These are phyloP conservation scores for Chrysoporthe deuterocubensis DNA, from an alignment of 2,329 filamentous ascomycete genomes.

Conservation along the genomic window DNA sequence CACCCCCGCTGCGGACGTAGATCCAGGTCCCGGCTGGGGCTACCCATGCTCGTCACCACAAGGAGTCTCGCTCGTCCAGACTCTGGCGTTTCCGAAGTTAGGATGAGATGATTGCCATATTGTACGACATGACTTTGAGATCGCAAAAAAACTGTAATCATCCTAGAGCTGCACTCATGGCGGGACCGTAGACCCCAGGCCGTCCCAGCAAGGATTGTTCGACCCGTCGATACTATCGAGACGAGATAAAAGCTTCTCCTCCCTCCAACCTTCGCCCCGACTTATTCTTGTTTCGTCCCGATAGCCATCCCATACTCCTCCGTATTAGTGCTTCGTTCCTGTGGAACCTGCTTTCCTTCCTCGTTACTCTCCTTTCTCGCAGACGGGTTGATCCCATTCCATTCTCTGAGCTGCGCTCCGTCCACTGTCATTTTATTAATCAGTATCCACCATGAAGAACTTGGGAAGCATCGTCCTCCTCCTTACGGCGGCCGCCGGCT, in stretches of 20 bases:
- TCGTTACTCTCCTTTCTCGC: conserved; percentile 2
- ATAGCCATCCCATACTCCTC: conserved; percentile 3
- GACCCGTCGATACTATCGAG: conserved; percentile 7
- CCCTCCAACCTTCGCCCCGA: conserved; percentile 9
- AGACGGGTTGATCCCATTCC: conserved; percentile 26
- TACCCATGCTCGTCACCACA: conserved; percentile 7
- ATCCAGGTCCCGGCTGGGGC: background rate
- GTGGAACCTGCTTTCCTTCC: conserved; percentile 19
- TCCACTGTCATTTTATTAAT: conserved; percentile 3
- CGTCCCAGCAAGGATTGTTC: conserved; percentile 21
- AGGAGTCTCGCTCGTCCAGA: conserved; percentile 15
- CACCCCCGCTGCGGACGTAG: background rate
- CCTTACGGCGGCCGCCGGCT: conserved; percentile 41
- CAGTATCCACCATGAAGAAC: conserved; percentile 44
- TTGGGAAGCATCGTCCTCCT: conserved; percentile 42
- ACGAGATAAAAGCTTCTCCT: conserved; percentile 23
- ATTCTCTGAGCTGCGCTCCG: conserved; percentile 26
- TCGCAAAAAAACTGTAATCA: background rate
- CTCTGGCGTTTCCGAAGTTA: conserved; percentile 14
- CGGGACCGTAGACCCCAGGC: conserved; percentile 11
- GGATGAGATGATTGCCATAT: conserved; percentile 14
- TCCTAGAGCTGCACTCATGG: conserved; percentile 1
- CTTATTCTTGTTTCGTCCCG: background rate
- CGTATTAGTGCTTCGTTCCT: conserved; percentile 20
- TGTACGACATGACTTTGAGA: conserved; percentile 11